Percentiles rank a stretch among this genome's conserved stretches.
Conservation (phyloP, 768 basidiomycete genomes). For the Pleurotus djamor region DNA sequence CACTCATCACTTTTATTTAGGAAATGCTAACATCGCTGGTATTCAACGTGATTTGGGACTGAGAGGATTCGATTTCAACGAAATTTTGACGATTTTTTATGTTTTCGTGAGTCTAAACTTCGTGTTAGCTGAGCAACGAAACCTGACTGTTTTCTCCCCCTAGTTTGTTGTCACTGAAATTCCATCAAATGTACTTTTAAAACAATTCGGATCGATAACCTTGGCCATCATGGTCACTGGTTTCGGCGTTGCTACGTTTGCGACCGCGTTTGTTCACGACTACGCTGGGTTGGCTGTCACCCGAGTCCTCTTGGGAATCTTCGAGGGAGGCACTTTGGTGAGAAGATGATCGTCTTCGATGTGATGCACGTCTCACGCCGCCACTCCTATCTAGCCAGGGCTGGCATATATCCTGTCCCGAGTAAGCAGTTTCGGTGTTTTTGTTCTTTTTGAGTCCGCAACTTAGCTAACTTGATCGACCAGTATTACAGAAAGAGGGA, state of each 20-base stretch:
- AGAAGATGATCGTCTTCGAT: constrained; percentile 7
- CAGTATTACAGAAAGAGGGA: constrained; percentile 34
- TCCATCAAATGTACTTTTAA: constrained; percentile 40
- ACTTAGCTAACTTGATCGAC: not conserved
- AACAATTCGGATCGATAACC: constrained; percentile 36
- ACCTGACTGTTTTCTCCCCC: not conserved
- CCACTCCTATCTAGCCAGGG: constrained; percentile 24
- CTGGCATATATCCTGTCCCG: constrained; percentile 35
- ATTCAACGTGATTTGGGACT: constrained; percentile 39
- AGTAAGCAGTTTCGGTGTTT: constrained; percentile 19
- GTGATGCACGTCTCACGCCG: not conserved
- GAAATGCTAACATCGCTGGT: constrained; percentile 31
- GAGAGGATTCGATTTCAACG: constrained; percentile 38
- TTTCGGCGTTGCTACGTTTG: constrained; percentile 35
- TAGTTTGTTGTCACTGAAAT: constrained; percentile 36
- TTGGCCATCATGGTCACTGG: constrained; percentile 32
- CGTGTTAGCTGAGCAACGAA: not conserved
- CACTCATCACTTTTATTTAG: constrained; percentile 7
- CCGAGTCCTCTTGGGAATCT: constrained; percentile 36
- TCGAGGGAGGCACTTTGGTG: constrained; percentile 41
- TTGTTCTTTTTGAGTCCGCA: not conserved
- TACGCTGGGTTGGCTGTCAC: constrained; percentile 31
- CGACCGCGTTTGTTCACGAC: constrained; percentile 35
- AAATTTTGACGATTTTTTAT: constrained; percentile 39
- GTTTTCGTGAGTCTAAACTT: constrained; percentile 23